phyloP scores from a whole-genome alignment of 805 yeast species.

The Wickerhamomyces strasburgensis region DNA sequence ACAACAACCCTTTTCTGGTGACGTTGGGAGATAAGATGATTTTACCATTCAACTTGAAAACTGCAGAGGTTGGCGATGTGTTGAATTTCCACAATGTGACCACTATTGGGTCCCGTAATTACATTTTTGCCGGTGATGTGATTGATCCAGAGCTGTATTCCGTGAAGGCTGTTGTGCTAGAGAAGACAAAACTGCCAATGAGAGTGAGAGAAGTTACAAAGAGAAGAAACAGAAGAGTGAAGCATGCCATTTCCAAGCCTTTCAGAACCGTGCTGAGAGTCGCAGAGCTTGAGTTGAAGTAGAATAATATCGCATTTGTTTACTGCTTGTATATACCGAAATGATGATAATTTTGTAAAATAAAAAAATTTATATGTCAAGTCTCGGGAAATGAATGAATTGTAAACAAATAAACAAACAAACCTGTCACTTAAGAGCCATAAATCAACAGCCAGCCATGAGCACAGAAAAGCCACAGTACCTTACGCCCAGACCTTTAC shows the following conservation, averaged over 20 bases:
- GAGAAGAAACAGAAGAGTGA: conserved; percentile 71
- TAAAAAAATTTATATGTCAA: too few species aligned
- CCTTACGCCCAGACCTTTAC: too few species aligned
- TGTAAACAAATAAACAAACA: too few species aligned
- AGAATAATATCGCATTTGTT: background rate
- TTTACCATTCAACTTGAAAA: conserved; percentile 72
- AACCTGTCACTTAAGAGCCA: too few species aligned
- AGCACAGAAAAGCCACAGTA: too few species aligned
- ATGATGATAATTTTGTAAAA: too few species aligned
- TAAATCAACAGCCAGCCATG: too few species aligned
- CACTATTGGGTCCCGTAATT: conserved; percentile 81
- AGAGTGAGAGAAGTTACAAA: conserved; percentile 69
- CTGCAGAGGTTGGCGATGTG: conserved; percentile 80
- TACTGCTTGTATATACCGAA: background rate
- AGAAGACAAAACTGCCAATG: conserved; percentile 77
- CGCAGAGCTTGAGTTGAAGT: conserved; percentile 57
- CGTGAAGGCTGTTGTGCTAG: conserved; percentile 76
- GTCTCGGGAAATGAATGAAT: too few species aligned
- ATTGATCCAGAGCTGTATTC: conserved; percentile 50
- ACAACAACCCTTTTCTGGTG: conserved; percentile 80
- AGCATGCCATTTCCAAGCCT: conserved; percentile 63
- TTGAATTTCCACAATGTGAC: conserved; percentile 69
- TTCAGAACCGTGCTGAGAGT: conserved; percentile 75
- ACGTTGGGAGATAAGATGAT: conserved; percentile 85
- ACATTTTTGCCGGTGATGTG: conserved; percentile 55